phyloP scores from a whole-genome alignment of 352 stramenopile genomes.

The Peronospora destructor region DNA sequence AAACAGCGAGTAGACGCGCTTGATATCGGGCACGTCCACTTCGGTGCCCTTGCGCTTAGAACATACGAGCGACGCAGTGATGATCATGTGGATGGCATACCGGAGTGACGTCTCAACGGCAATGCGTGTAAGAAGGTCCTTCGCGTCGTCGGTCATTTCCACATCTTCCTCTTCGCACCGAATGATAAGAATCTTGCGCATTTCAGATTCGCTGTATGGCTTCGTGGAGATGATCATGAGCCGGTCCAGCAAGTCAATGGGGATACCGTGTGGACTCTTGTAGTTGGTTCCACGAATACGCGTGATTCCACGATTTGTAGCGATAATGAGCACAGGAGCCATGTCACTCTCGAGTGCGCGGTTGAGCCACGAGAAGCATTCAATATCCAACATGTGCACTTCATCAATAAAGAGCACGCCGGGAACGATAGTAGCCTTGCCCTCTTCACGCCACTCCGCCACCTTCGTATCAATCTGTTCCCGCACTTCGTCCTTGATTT shows the following conservation, averaged over 20 bases:
- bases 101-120: conserved; percentile 95
- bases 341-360: conserved; percentile 95
- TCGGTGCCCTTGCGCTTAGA: conserved; percentile 90
- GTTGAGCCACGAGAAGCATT: conserved; percentile 99
- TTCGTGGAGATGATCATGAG: conserved; percentile 98
- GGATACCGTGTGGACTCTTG: conserved; percentile 97
- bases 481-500: conserved; percentile 98
- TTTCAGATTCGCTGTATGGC: conserved; percentile 93
- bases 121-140: conserved; percentile 97
- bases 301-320: conserved; percentile 98
- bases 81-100: conserved; percentile 99
- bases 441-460: conserved; percentile 91
- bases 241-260: conserved; percentile 96
- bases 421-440: conserved; percentile 96
- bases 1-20: conserved; percentile 95
- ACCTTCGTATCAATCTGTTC: conserved; percentile 99
- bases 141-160: conserved; percentile 95
- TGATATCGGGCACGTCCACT: conserved; percentile 88
- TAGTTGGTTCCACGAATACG: conserved; percentile 98
- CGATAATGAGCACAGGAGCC: conserved; percentile 97
- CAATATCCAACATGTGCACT: conserved; percentile 99
- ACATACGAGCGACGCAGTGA: conserved; percentile 92
- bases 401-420: conserved; percentile 99
- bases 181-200: conserved; percentile 95
- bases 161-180: conserved; percentile 98